Evolutionary conservation across 495 filamentous ascomycete species (phyloP), one percentile per base, ranked within the genome.

Genomic region (Aspergillus sparsus): DNA sequence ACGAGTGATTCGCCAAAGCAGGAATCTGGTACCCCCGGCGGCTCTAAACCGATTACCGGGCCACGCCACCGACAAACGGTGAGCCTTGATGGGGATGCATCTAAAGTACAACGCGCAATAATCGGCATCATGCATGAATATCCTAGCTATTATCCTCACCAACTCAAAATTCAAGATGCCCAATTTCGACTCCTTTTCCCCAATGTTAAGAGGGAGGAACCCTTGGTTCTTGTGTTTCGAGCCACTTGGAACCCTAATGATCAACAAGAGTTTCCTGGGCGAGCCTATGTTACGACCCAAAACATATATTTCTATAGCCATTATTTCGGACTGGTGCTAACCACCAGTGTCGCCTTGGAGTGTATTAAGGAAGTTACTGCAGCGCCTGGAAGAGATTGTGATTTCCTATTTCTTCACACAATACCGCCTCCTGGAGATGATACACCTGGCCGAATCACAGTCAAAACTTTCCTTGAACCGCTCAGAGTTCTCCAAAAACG

Each of bases 271-370:
- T 89, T 92, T 55, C 89, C 93, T 45, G 95, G 94, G 0, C 81
- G 94, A 55, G 88, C 92, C 18, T 98, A 93, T 70, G 87, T 97
- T 47, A 98, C 95, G 1, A 81, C 85, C 5, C 84, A 84, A 52
- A 87, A 92, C 36, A 84, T 98, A 61, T 97, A 95, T 67, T 98
- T 98, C 70, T 98, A 97, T 75, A 95, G 92, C 54, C 86, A 98
- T 69, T 88, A 97, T 63, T 82, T 95, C 66, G 94, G 94, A n/a
- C 80, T 98, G 32, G 90, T 96, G 0, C 78, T 97, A 49, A 92
- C 91, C 2, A 90, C 91, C 36, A 83, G 82, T 16, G 82, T 91
- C 36, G 83, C 81, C 37, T 79, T 98, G 46, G 80, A 84, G n/a
- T 83, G 75, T 55, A 89, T 98, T 59, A 82, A 82, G 39, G 94